Conservation (phyloP, 495 filamentous ascomycete genomes). For the Glarea lozoyensis region DNA sequence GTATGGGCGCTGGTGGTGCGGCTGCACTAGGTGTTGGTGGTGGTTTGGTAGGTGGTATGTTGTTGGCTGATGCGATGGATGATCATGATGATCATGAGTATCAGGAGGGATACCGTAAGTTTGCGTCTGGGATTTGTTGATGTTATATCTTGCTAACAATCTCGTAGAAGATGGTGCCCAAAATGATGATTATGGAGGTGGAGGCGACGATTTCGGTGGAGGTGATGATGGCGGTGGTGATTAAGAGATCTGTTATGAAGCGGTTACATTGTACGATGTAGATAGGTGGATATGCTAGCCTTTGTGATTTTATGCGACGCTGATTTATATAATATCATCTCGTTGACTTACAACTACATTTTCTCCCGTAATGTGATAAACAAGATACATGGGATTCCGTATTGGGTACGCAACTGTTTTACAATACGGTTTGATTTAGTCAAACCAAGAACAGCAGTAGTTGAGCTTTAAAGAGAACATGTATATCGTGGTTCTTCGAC, state of each 20-base stretch:
- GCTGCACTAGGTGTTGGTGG: slow-evolving; percentile 71
- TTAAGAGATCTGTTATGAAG: not conserved
- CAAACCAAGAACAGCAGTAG: too few species aligned
- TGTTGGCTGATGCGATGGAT: slow-evolving; percentile 57
- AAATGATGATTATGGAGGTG: slow-evolving; percentile 30
- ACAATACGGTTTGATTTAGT: too few species aligned
- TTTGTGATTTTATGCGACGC: too few species aligned
- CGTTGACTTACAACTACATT: too few species aligned
- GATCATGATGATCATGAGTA: slow-evolving; percentile 48
- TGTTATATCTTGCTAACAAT: not conserved
- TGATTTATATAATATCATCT: too few species aligned
- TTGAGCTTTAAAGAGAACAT: too few species aligned
- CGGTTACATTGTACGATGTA: too few species aligned
- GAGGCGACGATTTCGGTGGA: slow-evolving; percentile 46
- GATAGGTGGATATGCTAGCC: too few species aligned
- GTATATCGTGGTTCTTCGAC: too few species aligned
- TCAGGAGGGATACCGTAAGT: slow-evolving; percentile 30
- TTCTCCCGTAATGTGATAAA: too few species aligned
- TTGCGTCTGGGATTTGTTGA: not conserved
- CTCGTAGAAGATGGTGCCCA: slow-evolving; percentile 20
- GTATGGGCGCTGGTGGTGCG: slow-evolving; percentile 58
- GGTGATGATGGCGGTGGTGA: slow-evolving; percentile 2
- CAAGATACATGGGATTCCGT: too few species aligned
- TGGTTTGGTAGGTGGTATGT: slow-evolving; percentile 60
- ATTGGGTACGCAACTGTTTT: too few species aligned